These are phyloP conservation scores for Saccharomyces hybrid DNA, from an alignment of 1,139 yeast species.

Conservation along the genomic window DNA sequence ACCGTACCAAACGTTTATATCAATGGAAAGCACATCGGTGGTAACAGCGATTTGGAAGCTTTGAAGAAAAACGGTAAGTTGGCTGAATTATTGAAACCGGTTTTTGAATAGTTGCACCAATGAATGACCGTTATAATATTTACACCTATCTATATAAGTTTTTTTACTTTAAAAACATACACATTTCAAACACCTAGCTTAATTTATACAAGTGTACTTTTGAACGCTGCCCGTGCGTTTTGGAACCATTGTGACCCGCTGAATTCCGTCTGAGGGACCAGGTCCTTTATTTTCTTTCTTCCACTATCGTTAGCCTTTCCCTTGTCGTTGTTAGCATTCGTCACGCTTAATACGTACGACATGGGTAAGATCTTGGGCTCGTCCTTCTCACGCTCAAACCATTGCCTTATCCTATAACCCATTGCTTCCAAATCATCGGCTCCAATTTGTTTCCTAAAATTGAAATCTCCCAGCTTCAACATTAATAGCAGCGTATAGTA, in stretches of 20 bases:
- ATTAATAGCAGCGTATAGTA: constrained; percentile 55
- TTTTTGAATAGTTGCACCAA: constrained; percentile 5
- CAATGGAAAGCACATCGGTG: constrained; percentile 87
- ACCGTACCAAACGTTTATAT: constrained; percentile 93
- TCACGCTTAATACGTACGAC: constrained; percentile 23
- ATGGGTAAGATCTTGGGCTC: constrained; percentile 28
- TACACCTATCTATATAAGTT: background rate
- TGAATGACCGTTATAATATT: constrained; percentile 1
- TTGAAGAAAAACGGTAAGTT: constrained; percentile 40
- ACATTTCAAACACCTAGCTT: background rate
- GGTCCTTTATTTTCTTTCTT: constrained; percentile 14
- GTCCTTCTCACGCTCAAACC: constrained; percentile 21
- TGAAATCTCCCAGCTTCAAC: constrained; percentile 49
- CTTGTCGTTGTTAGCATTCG: constrained; percentile 8
- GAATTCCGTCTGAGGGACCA: constrained; percentile 29
- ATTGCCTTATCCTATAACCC: constrained; percentile 16
- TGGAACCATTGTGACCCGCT: constrained; percentile 27
- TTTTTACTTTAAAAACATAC: background rate
- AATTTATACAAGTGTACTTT: constrained; percentile 9
- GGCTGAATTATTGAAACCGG: constrained; percentile 30
- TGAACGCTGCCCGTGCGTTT: constrained; percentile 15
- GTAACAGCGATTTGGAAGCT: constrained; percentile 77
- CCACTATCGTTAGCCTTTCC: constrained; percentile 2
- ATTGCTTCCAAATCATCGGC: constrained; percentile 29
- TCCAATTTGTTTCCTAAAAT: constrained; percentile 32